Conservation (phyloP, 2,329 filamentous ascomycete species). For the Colletotrichum echinochloae region DNA sequence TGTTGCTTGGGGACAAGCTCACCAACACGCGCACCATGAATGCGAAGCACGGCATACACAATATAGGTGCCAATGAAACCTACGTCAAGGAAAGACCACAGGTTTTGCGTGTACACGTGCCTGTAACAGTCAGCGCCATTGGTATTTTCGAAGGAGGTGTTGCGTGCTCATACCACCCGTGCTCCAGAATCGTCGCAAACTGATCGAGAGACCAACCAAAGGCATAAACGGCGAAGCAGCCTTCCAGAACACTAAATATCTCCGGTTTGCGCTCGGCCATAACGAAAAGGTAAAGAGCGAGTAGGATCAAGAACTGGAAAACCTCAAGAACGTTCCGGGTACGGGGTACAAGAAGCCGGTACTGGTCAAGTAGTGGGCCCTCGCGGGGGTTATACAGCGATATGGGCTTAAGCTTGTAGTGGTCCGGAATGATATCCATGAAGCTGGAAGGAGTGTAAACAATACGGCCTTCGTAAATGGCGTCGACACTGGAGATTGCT, state of each 20-base stretch:
- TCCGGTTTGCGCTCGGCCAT: slow-evolving; percentile 77
- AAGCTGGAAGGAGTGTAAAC: slow-evolving; percentile 86
- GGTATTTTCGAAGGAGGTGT: not conserved
- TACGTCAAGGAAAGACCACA: slow-evolving; percentile 90
- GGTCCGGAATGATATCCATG: slow-evolving; percentile 86
- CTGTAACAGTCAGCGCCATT: slow-evolving; percentile 51
- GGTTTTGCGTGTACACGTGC: slow-evolving; percentile 87
- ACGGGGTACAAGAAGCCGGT: slow-evolving; percentile 84
- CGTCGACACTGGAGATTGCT: slow-evolving; percentile 66
- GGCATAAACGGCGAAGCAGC: slow-evolving; percentile 78
- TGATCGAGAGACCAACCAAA: slow-evolving; percentile 85
- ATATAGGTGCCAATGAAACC: slow-evolving; percentile 80
- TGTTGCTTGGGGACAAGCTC: slow-evolving; percentile 67
- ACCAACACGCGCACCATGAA: slow-evolving; percentile 70
- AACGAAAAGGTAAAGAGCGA: slow-evolving; percentile 76
- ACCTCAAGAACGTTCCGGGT: slow-evolving; percentile 82
- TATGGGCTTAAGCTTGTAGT: slow-evolving; percentile 87
- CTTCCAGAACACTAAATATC: slow-evolving; percentile 68
- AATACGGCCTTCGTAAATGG: slow-evolving; percentile 83
- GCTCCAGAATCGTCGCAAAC: slow-evolving; percentile 80
- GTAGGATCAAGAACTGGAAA: slow-evolving; percentile 77
- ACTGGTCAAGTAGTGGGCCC: slow-evolving; percentile 84
- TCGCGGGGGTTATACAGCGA: slow-evolving; percentile 82
- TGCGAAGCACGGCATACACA: slow-evolving; percentile 74
- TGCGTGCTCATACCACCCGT: slow-evolving; percentile 65